Conservation (phyloP, 2,329 filamentous ascomycete genomes). For the Colletotrichum eremochloae region DNA sequence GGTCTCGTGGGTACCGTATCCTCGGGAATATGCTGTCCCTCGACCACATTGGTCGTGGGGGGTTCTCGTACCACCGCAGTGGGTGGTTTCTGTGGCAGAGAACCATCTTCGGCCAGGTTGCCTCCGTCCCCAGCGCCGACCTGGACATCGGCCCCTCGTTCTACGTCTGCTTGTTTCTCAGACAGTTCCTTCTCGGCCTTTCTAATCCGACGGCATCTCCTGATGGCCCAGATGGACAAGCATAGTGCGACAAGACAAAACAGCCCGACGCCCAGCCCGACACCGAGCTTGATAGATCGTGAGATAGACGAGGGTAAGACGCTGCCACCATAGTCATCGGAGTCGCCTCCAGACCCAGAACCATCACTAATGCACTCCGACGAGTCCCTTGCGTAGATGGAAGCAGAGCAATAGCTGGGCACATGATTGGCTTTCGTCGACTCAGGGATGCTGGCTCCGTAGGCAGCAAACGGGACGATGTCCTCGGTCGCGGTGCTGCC, state of each 20-base stretch:
- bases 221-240: slow-evolving; percentile 26
- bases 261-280: slow-evolving; percentile 7
- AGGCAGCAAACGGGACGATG: slow-evolving; percentile 47
- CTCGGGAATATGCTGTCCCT: background rate
- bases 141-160: background rate
- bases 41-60: background rate
- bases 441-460: slow-evolving; percentile 46
- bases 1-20: background rate
- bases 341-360: background rate
- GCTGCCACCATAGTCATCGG: background rate
- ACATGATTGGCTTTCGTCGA: slow-evolving; percentile 36
- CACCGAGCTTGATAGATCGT: background rate
- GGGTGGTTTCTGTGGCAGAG: background rate
- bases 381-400: background rate
- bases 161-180: slow-evolving; percentile 11
- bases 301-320: background rate
- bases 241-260: background rate
- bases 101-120: background rate
- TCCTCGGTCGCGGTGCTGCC: slow-evolving; percentile 40
- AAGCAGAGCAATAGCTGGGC: slow-evolving; percentile 8
- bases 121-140: background rate
- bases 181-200: slow-evolving; percentile 12
- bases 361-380: background rate
- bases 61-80: background rate
- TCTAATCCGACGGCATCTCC: slow-evolving; percentile 28